Base-by-base conservation (phyloP, 2,329 filamentous ascomycete species). In the Neonectria punicea region DNA sequence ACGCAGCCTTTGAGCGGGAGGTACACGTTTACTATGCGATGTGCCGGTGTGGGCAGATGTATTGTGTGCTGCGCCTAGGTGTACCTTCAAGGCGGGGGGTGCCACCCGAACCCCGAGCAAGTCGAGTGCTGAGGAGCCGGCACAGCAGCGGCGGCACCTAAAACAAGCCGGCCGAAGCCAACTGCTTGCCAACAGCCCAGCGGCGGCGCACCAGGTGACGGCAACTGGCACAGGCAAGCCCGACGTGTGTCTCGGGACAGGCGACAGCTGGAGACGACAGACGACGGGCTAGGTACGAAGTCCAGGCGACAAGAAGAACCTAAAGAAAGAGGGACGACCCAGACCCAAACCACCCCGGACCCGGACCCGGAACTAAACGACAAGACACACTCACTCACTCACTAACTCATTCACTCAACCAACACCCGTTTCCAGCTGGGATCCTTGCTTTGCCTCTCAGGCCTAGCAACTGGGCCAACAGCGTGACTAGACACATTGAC, bases 81-180 rank as follows among this genome's bases (percentile, higher is more conserved):
- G 25, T 25, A 25, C 25, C 25, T 25, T 25, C 25, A 25, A 25
- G 25, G 25, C 25, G 25, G 25, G 28, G 44, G 25, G 22, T 18
- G 53, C 25, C 20, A 34, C 59, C 34, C 46, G 28, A 36, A 50
- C 47, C 59, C 22, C 14, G 22, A 56, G 36, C 57, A 28, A 53
- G 28, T 34, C 39, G 47, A 41, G 39, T 16, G 14, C 53, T 58
- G 47, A 53, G 67, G 36, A 54, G 61, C 65, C 69, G 66, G 63
- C 69, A 69, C 58, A 72, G 69, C 69, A 68, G 73, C 68, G 66
- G 70, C 68, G 62, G 68, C 61, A 72, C 57, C 66, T 67, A 70
- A 67, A 70, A 67, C 65, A 58, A 57, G 49, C 30, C 41, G 39
- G 49, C 30, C 34, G 46, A 32, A 68, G 56, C 43, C 55, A 59